Conservation (phyloP, 768 basidiomycete genomes). For the Vishniacozyma victoriae region DNA sequence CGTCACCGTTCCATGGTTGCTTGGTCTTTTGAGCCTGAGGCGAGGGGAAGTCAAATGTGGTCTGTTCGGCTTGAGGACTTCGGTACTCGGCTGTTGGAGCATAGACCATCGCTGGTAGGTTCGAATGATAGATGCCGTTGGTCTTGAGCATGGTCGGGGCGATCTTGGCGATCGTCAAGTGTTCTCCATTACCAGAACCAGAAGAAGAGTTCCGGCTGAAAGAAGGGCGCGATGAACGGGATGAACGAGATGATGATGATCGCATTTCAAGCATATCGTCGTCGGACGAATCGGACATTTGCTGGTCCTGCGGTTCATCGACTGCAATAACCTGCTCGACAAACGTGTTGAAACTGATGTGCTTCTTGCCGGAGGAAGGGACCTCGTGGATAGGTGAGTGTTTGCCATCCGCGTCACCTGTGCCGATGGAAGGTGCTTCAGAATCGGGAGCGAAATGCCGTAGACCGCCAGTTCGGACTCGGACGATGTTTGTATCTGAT, state of each 20-base stretch:
- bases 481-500: constrained; percentile 74
- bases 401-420: not conserved
- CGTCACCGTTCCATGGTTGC: constrained; percentile 19
- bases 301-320: constrained; percentile 44
- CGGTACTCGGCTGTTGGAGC: constrained; percentile 42
- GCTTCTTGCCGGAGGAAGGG: constrained; percentile 59
- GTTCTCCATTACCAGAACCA: constrained; percentile 50
- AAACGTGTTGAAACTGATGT: constrained; percentile 96
- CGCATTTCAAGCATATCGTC: constrained; percentile 66
- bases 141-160: constrained; percentile 85
- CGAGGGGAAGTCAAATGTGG: constrained; percentile 40
- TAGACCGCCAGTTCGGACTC: constrained; percentile 45
- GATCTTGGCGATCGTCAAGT: constrained; percentile 66
- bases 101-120: constrained; percentile 45
- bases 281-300: constrained; percentile 45
- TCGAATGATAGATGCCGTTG: constrained; percentile 32
- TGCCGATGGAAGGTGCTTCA: constrained; percentile 59
- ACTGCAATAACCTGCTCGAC: constrained; percentile 83
- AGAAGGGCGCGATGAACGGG: constrained; percentile 38
- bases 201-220: constrained; percentile 33
- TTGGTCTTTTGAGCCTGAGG: constrained; percentile 27
- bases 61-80: constrained; percentile 25
- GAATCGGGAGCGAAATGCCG: constrained; percentile 69
- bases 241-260: constrained; percentile 42
- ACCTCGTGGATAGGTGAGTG: too few species aligned